These are phyloP conservation scores for Starmera caribaea DNA, from an alignment of 805 yeast species.

Conservation along the genomic window DNA sequence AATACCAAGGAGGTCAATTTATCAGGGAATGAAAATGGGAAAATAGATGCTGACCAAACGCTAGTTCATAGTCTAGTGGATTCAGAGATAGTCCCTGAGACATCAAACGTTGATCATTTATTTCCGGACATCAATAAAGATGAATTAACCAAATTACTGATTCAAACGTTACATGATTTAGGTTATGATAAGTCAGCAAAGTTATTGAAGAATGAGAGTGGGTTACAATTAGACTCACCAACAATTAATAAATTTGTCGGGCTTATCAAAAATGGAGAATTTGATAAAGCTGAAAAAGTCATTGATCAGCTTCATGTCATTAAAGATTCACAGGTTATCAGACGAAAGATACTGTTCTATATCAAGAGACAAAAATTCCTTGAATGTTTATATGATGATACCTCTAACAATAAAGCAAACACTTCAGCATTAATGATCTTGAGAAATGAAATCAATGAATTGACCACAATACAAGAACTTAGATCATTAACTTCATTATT, in stretches of 20 bases:
- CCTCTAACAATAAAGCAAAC: slow-evolving; percentile 6
- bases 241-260: slow-evolving; percentile 30
- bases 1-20: too few relatives aligned
- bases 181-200: slow-evolving; percentile 34
- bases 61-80: neutral
- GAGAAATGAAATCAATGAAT: slow-evolving; percentile 25
- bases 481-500: slow-evolving; percentile 21
- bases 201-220: slow-evolving; percentile 31
- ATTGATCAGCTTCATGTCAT: slow-evolving; percentile 16
- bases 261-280: slow-evolving; percentile 31
- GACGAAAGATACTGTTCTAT: slow-evolving; percentile 18
- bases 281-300: slow-evolving; percentile 25
- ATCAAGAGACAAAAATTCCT: slow-evolving; percentile 31
- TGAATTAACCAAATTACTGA: slow-evolving; percentile 38
- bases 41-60: neutral
- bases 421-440: slow-evolving; percentile 27
- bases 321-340: slow-evolving; percentile 7
- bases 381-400: slow-evolving; percentile 27
- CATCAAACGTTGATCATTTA: neutral
- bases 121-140: slow-evolving; percentile 15
- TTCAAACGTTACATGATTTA: slow-evolving; percentile 40
- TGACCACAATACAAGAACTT: slow-evolving; percentile 16
- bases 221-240: slow-evolving; percentile 30
- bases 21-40: too few relatives aligned
- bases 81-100: neutral